These are phyloP conservation scores for Ceratobasidium sp. DNA, from an alignment of 1,284 basidiomycete species.

Conservation along the genomic window DNA sequence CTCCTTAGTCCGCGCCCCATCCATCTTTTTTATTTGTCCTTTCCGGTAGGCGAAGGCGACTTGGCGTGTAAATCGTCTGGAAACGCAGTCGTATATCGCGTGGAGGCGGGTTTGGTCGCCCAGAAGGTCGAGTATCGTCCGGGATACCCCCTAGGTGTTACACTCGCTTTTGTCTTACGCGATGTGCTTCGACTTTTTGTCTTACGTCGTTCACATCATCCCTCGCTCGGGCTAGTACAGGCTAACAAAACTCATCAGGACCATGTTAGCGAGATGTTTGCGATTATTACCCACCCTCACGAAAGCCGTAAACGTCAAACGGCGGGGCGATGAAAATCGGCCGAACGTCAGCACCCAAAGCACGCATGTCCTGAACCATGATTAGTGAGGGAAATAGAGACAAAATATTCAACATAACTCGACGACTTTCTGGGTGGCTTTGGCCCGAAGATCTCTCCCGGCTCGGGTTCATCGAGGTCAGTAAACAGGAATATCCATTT, in stretches of 20 bases:
- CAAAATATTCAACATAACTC: conserved; percentile 61
- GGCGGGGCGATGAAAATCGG: conserved; percentile 93
- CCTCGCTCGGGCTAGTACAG: conserved; percentile 71
- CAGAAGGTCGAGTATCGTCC: conserved; percentile 38
- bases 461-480: conserved; percentile 78
- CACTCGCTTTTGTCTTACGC: no score
- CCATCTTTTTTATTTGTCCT: conserved; percentile 73
- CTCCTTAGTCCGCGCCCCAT: conserved; percentile 64
- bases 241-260: conserved; percentile 50
- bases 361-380: conserved; percentile 76
- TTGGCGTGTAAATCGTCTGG: conserved; percentile 50
- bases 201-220: conserved; percentile 60
- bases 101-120: conserved; percentile 58
- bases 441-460: conserved; percentile 61
- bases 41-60: conserved; percentile 58
- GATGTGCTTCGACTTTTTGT: no score
- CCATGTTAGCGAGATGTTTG: no score
- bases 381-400: not conserved
- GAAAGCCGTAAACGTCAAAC: conserved; percentile 85
- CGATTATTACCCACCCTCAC: conserved; percentile 71
- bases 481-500: no score
- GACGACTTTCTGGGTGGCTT: conserved; percentile 76
- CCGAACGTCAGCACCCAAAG: conserved; percentile 85
- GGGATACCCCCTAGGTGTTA: conserved; percentile 34
- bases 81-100: conserved; percentile 47